Conservation (phyloP, 495 filamentous ascomycete genomes). For the Pyronema omphalodes region DNA sequence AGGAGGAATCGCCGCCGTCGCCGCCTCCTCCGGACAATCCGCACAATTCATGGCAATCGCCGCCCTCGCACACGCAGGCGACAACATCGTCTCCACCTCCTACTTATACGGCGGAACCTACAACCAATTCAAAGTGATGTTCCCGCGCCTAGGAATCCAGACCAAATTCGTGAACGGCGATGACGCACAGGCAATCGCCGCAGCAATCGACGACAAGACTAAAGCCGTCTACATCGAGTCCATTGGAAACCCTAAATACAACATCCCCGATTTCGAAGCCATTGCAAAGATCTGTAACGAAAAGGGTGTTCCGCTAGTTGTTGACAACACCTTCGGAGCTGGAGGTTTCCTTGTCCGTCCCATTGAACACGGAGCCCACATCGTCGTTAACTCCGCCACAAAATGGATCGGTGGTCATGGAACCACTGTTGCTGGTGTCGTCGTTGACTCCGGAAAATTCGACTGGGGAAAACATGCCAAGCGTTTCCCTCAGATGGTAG, state of each 20-base stretch:
- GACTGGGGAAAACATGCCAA: conserved; percentile 82
- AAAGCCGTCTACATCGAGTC: conserved; percentile 93
- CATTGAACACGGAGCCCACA: conserved; percentile 85
- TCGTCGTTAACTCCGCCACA: conserved; percentile 86
- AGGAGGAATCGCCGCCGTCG: conserved; percentile 80
- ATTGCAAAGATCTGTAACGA: conserved; percentile 66
- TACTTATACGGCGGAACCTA: conserved; percentile 96
- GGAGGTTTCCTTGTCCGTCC: conserved; percentile 82
- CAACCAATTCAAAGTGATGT: conserved; percentile 90
- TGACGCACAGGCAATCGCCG: conserved; percentile 60
- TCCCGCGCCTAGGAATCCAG: conserved; percentile 68
- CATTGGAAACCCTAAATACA: conserved; percentile 92
- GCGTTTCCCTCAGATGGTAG: conserved; percentile 84
- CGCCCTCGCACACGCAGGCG: conserved; percentile 62
- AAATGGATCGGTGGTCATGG: conserved; percentile 99
- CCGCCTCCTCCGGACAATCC: conserved; percentile 75
- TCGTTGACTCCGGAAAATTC: conserved; percentile 87
- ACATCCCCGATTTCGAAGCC: conserved; percentile 75
- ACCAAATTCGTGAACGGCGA: conserved; percentile 86
- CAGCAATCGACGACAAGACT: conserved; percentile 82
- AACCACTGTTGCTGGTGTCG: conserved; percentile 79
- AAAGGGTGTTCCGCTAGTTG: conserved; percentile 67
- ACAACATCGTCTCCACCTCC: conserved; percentile 87
- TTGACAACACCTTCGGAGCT: conserved; percentile 95
- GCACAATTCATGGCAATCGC: conserved; percentile 90